Evolutionary conservation across 306 rosid species (phyloP).

Genomic region (Inga leiocalycina): DNA sequence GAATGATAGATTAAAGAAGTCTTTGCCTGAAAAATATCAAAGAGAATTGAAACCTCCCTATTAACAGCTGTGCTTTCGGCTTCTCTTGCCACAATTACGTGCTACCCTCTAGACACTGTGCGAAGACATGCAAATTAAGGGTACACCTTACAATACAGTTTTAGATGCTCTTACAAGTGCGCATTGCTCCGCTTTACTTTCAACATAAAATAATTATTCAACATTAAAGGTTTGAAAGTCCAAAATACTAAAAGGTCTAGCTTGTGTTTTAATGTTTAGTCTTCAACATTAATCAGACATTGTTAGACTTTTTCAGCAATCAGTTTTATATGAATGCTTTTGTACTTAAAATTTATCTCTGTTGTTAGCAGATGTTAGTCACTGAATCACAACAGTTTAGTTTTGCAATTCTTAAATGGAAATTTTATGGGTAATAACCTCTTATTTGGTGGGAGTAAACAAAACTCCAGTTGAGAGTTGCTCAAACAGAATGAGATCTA

Average conservation of each 20-base stretch:
- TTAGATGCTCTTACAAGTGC: slow-evolving; percentile 84
- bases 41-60: slow-evolving; percentile 65
- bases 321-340: no score
- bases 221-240: neutral
- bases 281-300: no score
- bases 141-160: slow-evolving; percentile 81
- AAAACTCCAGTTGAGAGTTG: no score
- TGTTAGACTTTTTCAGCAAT: no score
- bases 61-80: slow-evolving; percentile 71
- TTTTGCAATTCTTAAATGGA: no score
- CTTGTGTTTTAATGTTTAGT: neutral
- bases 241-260: neutral
- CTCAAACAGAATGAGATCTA: no score
- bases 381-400: no score
- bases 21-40: slow-evolving; percentile 81
- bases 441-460: no score
- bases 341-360: no score
- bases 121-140: slow-evolving; percentile 96
- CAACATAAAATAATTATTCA: neutral
- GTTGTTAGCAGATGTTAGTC: no score
- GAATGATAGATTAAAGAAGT: slow-evolving; percentile 79
- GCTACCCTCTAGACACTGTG: slow-evolving; percentile 89
- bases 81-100: slow-evolving; percentile 78
- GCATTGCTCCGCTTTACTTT: slow-evolving; percentile 8
- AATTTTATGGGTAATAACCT: no score